Evolutionary conservation across 345 rosid genomes (phyloP), one percentile per base, ranked within the genome.

Genomic region (Arabidopsis thaliana): DNA sequence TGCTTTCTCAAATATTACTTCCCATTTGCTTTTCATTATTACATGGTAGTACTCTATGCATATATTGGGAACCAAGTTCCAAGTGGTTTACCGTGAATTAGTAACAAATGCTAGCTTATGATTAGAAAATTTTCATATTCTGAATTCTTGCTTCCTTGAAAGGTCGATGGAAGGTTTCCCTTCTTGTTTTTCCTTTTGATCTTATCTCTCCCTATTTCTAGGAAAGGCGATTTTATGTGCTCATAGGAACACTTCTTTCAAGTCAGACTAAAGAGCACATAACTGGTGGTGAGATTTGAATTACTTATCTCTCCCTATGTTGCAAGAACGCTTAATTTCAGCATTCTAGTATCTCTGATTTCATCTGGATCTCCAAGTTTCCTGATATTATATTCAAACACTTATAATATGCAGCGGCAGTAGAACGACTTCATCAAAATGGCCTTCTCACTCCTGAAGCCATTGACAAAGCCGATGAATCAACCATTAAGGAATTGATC

Each of bases 381-480:
- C 65, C 45, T 61, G 61, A 23, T 22, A 32, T 28, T 38, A 33
- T 42, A 69, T 59, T 46, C 38, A 36, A 42, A 68, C 60, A 4
- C 59, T 76, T 73, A 16, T 51, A 28, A 58, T 56, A 25, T 79
- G 82, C 87, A 93, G 98, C 93, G 58, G 98, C 98, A 51, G 82
- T 94, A 66, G 85, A 88, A 68, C 89, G 93, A 74, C 96, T 94
- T 69, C 83, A 48, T 51, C 85, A 88, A 59, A 90, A 87, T 76
- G 75, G 73, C 66, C 81, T 94, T 79, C 96, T 90, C 75, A 82
- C 92, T 71, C 92, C 96, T 20, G 88, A 88, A 73, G 87, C 97
- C 67, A 82, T 94, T 74, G 93, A 88, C 51, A 74, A 82, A 79
- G 90, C 98, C 23, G 89, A 90, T 82, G 98, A 94, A 84, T 82